Conservation (phyloP, 1,284 basidiomycete genomes). For the Ustilago cynodontis region DNA sequence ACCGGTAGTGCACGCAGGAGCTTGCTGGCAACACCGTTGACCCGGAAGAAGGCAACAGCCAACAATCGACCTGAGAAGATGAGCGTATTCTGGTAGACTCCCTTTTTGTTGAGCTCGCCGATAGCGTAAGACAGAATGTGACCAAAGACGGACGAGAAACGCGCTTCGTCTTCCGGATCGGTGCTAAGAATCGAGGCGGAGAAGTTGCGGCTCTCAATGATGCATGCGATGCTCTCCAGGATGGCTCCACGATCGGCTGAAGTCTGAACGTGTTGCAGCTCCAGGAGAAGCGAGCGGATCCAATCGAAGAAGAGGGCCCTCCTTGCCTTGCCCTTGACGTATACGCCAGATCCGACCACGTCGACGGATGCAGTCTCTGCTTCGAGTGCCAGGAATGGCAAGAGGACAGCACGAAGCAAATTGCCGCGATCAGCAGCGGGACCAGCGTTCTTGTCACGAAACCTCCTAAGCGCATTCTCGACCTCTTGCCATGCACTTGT, state of each 20-base stretch:
- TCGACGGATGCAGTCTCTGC: constrained; percentile 59
- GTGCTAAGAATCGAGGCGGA: constrained; percentile 46
- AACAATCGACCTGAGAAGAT: constrained; percentile 65
- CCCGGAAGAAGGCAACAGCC: constrained; percentile 64
- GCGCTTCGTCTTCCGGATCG: constrained; percentile 54
- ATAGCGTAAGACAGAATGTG: constrained; percentile 64
- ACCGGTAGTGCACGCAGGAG: constrained; percentile 63
- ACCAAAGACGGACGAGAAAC: constrained; percentile 61
- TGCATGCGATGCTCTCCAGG: constrained; percentile 65
- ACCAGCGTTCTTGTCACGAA: constrained; percentile 38
- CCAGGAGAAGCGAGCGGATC: constrained; percentile 60
- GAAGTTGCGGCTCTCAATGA: constrained; percentile 64
- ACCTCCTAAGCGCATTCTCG: constrained; percentile 56
- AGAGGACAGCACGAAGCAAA: constrained; percentile 56
- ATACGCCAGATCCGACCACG: constrained; percentile 43
- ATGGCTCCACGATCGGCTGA: constrained; percentile 66
- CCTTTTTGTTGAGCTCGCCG: constrained; percentile 68
- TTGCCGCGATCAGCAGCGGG: constrained; percentile 55
- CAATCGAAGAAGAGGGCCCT: constrained; percentile 65
- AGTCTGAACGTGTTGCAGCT: constrained; percentile 64
- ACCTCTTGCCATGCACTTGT: constrained; percentile 64
- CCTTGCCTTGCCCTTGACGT: constrained; percentile 47
- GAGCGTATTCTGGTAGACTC: constrained; percentile 66
- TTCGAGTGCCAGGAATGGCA: constrained; percentile 66
- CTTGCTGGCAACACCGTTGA: constrained; percentile 64